Base-by-base conservation (phyloP, 139 green algal species). In the Picochlorum sp. region DNA sequence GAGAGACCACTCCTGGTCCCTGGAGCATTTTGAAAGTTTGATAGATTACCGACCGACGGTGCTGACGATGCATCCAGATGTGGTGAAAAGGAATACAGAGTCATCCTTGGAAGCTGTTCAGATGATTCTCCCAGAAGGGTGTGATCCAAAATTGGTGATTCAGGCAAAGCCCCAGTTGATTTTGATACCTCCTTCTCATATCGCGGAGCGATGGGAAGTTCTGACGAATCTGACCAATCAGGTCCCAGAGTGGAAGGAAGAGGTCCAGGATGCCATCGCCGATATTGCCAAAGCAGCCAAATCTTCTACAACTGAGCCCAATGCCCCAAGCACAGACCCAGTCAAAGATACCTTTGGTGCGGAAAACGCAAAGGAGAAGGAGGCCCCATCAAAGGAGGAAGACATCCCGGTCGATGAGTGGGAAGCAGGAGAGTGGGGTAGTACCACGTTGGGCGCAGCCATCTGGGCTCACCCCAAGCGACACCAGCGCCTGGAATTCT, bases 111-210 rank as follows among this genome's bases (percentile, higher is more conserved):
- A 54, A 21, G 47, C 51, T 34, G 20, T 59, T 38, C 21, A 59
- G 7, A 59, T 38, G 58, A 23, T 65, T 16, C 58, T 65, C 21
- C 58, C 58, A 20, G 20, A 65, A 28, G 58, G 58, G 20, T 21
- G 13, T 59, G 23, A 24, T 52, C n/a, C 58, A 45, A 31, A 45
- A 18, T 28, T 45, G 21, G 44, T 65, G 18, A 51, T 65, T 26
- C 57, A 65, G 44, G 41, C 41, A 37, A 65, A 65, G 23, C 58
- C 58, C 8, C 58, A 65, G 20, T 26, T 65, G n/a, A 31, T 65
- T 16, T 30, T 65, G 58, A 28, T 52, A 16, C 20, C n/a, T 50
- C n/a, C 21, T 18, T 49, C 58, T 52, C 23, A 31, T 28, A 31
- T 65, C 14, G 58, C 15, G 7, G 20, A 65, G 21, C 58, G 58